phyloP scores from a whole-genome alignment of 2,329 filamentous ascomycete genomes.

The Colletotrichum sp. region DNA sequence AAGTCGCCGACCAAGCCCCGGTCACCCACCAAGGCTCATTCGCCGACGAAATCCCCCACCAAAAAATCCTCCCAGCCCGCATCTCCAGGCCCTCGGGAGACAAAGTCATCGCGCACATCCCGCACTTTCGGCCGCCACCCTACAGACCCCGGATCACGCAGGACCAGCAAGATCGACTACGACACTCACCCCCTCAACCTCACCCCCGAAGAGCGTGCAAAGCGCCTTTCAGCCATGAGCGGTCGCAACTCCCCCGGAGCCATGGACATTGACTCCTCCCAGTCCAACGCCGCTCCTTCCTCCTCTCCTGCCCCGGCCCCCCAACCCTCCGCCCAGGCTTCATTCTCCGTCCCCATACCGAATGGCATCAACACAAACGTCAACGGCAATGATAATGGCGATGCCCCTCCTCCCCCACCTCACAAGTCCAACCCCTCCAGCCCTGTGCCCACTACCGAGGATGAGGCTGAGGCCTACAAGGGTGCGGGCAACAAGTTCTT shows the following conservation, averaged over 20 bases:
- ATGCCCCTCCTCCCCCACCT: conserved; percentile 72
- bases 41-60: conserved; percentile 33
- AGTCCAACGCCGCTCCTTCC: conserved; percentile 56
- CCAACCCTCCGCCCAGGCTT: conserved; percentile 41
- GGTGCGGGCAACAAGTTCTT: conserved; percentile 94
- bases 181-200: conserved; percentile 89
- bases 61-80: conserved; percentile 39
- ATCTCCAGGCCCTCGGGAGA: conserved; percentile 27
- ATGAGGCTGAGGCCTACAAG: conserved; percentile 92
- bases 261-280: conserved; percentile 73
- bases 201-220: conserved; percentile 80
- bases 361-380: conserved; percentile 48
- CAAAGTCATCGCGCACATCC: conserved; percentile 47
- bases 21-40: conserved; percentile 24
- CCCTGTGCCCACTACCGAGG: conserved; percentile 57
- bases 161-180: conserved; percentile 63
- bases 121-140: conserved; percentile 53
- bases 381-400: conserved; percentile 49
- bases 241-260: conserved; percentile 54
- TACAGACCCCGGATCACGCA: conserved; percentile 49
- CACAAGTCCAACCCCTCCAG: conserved; percentile 70
- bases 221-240: conserved; percentile 67
- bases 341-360: conserved; percentile 60
- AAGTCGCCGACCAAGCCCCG: conserved; percentile 30
- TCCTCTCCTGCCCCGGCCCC: conserved; percentile 59